phyloP scores from a whole-genome alignment of 371 early-diverging fungal genomes.

The Apophysomyces elegans region DNA sequence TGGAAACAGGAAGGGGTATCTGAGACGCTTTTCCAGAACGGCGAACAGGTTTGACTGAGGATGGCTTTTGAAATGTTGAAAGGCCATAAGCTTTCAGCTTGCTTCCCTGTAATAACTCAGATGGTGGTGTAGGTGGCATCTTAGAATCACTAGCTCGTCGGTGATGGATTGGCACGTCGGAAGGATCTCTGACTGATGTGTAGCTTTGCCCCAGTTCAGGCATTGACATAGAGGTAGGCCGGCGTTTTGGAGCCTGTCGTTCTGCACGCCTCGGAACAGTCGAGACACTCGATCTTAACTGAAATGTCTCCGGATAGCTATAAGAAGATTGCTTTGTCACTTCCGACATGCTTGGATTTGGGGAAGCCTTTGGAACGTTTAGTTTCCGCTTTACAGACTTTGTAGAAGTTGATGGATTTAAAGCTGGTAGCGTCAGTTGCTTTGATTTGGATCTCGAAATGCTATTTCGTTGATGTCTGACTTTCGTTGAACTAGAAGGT shows the following conservation, averaged over 20 bases:
- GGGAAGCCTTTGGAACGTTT: constrained; percentile 1
- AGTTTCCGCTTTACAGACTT: neutral
- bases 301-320: constrained; percentile 11
- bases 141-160: constrained; percentile 12
- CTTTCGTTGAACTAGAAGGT: constrained; percentile 4
- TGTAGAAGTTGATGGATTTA: constrained; percentile 3
- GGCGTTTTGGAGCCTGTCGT: neutral
- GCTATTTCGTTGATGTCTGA: neutral
- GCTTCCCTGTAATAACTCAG: constrained; percentile 6
- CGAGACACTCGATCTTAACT: constrained; percentile 7
- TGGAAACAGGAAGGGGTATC: neutral
- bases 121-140: constrained; percentile 30
- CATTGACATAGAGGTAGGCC: constrained; percentile 6
- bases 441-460: neutral
- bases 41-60: neutral
- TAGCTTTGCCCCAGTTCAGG: constrained; percentile 6
- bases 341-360: neutral
- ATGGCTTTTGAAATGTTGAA: neutral
- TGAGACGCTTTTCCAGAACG: neutral
- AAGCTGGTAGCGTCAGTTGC: neutral
- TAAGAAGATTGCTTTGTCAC: neutral
- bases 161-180: constrained; percentile 9
- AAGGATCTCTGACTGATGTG: neutral
- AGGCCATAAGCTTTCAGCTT: neutral
- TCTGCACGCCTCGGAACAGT: neutral